Conservation (phyloP, 176 grass and related monocot species). For the Juncus inflexus region DNA sequence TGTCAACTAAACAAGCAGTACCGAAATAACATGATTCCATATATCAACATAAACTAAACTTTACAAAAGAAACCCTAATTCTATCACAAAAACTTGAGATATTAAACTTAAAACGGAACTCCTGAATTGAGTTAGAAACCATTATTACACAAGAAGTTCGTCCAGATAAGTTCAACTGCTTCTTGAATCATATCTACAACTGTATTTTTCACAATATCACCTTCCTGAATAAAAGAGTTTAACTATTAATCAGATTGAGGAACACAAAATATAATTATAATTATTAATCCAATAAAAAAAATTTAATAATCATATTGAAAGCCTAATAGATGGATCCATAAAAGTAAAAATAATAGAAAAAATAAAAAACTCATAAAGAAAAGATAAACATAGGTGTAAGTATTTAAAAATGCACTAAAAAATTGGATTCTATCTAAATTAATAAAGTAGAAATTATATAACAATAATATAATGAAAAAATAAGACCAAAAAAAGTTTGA, state of each 20-base stretch:
- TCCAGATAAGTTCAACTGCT: conserved; percentile 25
- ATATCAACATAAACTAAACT: background rate
- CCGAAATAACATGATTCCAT: background rate
- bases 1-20: background rate
- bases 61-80: background rate
- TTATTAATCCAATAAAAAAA: background rate
- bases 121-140: background rate
- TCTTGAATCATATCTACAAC: conserved; percentile 20
- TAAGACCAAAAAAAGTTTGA: background rate
- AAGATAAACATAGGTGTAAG: background rate
- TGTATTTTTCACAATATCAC: conserved; percentile 2
- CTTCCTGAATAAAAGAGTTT: conserved; percentile 22
- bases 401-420: conserved; percentile 11
- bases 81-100: too few species aligned
- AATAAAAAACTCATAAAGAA: conserved; percentile 3
- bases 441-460: too few species aligned
- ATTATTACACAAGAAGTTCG: conserved; percentile 14
- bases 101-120: too few species aligned
- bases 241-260: background rate
- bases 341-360: conserved; percentile 4
- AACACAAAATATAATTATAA: background rate
- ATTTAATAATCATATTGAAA: background rate
- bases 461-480: background rate
- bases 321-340: background rate
- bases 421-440: background rate